Evolutionary conservation across 352 stramenopile genomes (phyloP).

Genomic region (Pythium oligandrum): DNA sequence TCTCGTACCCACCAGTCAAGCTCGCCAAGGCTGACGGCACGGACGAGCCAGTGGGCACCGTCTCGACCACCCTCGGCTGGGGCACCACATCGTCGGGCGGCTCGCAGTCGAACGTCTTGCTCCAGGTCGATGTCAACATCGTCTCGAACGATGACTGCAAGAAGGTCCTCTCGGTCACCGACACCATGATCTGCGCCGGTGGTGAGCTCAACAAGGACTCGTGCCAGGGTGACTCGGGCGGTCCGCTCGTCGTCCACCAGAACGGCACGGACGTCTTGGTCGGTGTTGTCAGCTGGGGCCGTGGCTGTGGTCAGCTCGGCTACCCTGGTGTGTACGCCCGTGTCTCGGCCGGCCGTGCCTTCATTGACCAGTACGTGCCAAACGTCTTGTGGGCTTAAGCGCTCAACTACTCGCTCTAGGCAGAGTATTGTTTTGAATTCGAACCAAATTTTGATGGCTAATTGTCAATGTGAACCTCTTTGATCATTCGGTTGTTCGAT

Average conservation of each 20-base stretch:
- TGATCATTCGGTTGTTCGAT: no score
- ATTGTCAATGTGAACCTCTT: no score
- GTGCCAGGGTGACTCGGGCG: slow-evolving; percentile 36
- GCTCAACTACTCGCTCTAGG: neutral
- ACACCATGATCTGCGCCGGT: slow-evolving; percentile 39
- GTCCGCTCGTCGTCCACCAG: slow-evolving; percentile 23
- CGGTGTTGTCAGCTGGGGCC: slow-evolving; percentile 35
- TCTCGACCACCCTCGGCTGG: slow-evolving; percentile 22
- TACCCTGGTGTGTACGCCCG: slow-evolving; percentile 39
- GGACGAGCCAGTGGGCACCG: slow-evolving; percentile 9
- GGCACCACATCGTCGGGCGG: slow-evolving; percentile 14
- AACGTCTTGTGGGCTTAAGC: slow-evolving; percentile 1
- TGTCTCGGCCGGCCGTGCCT: slow-evolving; percentile 18
- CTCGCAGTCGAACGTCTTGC: slow-evolving; percentile 15
- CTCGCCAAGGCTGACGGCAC: slow-evolving; percentile 8
- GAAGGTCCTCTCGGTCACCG: slow-evolving; percentile 8
- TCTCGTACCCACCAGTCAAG: slow-evolving; percentile 15
- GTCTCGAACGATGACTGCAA: slow-evolving; percentile 26
- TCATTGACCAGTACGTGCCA: slow-evolving; percentile 19
- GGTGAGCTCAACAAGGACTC: slow-evolving; percentile 21
- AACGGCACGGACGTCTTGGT: slow-evolving; percentile 22
- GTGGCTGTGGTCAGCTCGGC: slow-evolving; percentile 26
- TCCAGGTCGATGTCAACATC: slow-evolving; percentile 25
- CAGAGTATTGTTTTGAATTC: no score
- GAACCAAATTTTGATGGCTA: no score